Evolutionary conservation across 2,329 filamentous ascomycete genomes (phyloP).

Genomic region (Cladosporium sp.): DNA sequence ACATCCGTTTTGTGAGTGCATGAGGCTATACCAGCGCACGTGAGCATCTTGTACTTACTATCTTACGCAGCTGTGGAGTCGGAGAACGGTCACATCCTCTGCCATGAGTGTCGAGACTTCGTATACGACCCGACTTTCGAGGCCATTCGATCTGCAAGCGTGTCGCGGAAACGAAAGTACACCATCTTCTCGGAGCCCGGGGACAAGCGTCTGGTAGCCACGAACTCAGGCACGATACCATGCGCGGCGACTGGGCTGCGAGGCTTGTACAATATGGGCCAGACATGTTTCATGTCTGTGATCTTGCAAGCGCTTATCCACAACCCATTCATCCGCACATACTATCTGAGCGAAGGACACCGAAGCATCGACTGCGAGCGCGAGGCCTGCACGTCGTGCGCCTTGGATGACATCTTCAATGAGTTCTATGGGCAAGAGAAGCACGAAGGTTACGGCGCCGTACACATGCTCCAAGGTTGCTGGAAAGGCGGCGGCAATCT

Average conservation of each 20-base stretch:
- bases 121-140: conserved; percentile 80
- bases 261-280: conserved; percentile 95
- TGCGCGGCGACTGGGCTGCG: conserved; percentile 84
- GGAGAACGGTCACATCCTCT: conserved; percentile 68
- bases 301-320: conserved; percentile 90
- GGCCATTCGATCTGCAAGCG: conserved; percentile 59
- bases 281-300: conserved; percentile 97
- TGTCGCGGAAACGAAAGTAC: conserved; percentile 62
- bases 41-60: conserved; percentile 22
- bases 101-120: conserved; percentile 76
- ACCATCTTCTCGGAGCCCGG: conserved; percentile 61
- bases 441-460: conserved; percentile 84
- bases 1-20: conserved; percentile 64
- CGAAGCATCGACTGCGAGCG: conserved; percentile 67
- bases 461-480: conserved; percentile 81
- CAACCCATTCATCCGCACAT: conserved; percentile 86
- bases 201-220: conserved; percentile 65
- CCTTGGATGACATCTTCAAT: conserved; percentile 59
- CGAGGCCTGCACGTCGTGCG: conserved; percentile 56
- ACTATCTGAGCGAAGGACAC: conserved; percentile 88
- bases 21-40: background rate
- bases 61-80: conserved; percentile 66
- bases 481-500: conserved; percentile 70
- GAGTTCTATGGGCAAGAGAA: conserved; percentile 67
- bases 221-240: conserved; percentile 73